Evolutionary conservation across 139 green algal genomes (phyloP).

Genomic region (Chlorella sp.): DNA sequence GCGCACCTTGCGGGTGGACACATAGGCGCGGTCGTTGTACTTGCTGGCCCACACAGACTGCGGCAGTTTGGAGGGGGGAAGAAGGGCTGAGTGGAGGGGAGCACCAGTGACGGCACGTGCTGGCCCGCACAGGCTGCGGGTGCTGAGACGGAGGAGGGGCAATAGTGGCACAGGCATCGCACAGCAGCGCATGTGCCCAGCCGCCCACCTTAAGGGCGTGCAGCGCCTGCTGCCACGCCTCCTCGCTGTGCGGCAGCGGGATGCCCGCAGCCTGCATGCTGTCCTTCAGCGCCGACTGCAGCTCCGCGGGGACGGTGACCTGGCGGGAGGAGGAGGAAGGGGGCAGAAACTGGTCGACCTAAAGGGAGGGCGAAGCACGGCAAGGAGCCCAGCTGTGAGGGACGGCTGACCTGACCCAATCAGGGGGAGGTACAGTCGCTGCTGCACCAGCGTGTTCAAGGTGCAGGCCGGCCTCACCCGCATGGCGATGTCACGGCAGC

Average conservation of each 20-base stretch:
- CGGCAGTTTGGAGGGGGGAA: constrained; percentile 16
- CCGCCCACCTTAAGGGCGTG: constrained; percentile 67
- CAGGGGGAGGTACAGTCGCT: too few species aligned
- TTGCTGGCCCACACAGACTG: constrained; percentile 96
- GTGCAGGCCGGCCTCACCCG: constrained; percentile 23
- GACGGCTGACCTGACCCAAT: too few species aligned
- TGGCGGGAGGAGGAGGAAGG: background rate
- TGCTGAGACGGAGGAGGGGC: too few species aligned
- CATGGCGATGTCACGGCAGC: constrained; percentile 58
- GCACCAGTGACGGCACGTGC: too few species aligned
- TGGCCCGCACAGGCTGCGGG: too few species aligned
- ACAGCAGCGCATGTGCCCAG: too few species aligned
- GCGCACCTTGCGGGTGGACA: constrained; percentile 77
- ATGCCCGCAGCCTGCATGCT: constrained; percentile 82
- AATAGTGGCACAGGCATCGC: background rate
- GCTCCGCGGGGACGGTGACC: constrained; percentile 64
- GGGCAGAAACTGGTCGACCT: too few species aligned
- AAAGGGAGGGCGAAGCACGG: too few species aligned
- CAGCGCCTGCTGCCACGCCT: constrained; percentile 77
- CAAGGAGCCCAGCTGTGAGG: too few species aligned
- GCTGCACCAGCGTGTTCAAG: background rate
- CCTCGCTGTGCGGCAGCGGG: constrained; percentile 73
- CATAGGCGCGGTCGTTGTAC: constrained; percentile 96
- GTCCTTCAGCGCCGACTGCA: constrained; percentile 68
- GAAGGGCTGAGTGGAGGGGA: background rate